Base-by-base conservation (phyloP, 169 alveolate genomes). In the Plasmodium reichenowi region DNA sequence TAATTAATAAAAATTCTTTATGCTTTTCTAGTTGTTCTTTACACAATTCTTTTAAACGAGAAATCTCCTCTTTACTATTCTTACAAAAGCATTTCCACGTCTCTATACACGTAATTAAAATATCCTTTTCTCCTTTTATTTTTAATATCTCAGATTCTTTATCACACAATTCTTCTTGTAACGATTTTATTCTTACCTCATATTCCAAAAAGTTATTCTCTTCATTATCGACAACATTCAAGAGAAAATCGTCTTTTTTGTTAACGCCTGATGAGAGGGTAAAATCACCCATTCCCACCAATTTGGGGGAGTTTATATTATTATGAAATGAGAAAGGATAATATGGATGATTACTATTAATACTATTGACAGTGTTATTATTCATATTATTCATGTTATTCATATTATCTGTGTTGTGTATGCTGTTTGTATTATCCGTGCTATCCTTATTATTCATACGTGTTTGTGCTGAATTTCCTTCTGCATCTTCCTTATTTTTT, bases 21-120 rank as follows among this genome's bases (percentile, higher is more conserved):
- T 83, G 91, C n/a, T 63, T 83, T 45, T 67, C 86, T 8, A 83
- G 4, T 3, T 83, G 91, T 4, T 83, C 91, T n/a, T 48, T 70
- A 26, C 86, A 83, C 3, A 83, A 12, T 3, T 56, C 59, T 45
- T 71, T 83, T 24, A 83, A 26, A 12, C 85, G 24, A 1, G 26
- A 45, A n/a, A 83, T 68, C 32, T 83, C 91, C 0, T 83, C 85
- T 48, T 83, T 83, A 38, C 91, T 70, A 50, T 73, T 32, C 3
- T n/a, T 54, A 26, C 91, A 56, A 52, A 83, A 70, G 2, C 56
- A 68, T 58, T 58, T 68, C 91, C 91, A 83, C 2, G 91, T 83
- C 8, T 83, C 85, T 5, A 83, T 58, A 2, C 60, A 43, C 3
- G 74, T 54, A 7, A 70, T 20, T 17, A 83, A 56, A 8, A 83